Conservation (phyloP, 768 basidiomycete species). For the Astraeus odoratus region DNA sequence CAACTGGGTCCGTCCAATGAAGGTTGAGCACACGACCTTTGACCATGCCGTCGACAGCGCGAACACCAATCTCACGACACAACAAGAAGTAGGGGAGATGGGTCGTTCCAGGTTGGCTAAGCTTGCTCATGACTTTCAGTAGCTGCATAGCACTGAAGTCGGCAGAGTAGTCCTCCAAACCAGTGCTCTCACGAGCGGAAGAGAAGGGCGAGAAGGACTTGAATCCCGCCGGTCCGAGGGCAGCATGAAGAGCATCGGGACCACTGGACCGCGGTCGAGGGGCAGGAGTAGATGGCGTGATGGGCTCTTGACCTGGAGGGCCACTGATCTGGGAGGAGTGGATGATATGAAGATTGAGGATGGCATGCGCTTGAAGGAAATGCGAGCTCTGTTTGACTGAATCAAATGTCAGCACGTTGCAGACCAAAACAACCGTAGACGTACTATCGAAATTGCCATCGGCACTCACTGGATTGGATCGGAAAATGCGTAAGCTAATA, state of each 20-base stretch:
- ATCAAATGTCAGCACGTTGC: constrained; percentile 4
- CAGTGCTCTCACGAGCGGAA: constrained; percentile 11
- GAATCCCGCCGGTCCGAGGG: constrained; percentile 55
- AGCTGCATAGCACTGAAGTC: constrained; percentile 78
- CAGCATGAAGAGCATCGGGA: constrained; percentile 49
- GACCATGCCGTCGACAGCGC: constrained; percentile 81
- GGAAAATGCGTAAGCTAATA: constrained; percentile 2
- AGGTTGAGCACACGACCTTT: constrained; percentile 68
- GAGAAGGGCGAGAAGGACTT: constrained; percentile 40
- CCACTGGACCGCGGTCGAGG: constrained; percentile 29
- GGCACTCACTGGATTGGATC: constrained; percentile 51
- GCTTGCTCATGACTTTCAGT: constrained; percentile 73
- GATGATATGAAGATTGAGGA: constrained; percentile 82
- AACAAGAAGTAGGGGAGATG: constrained; percentile 76
- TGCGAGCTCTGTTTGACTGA: constrained; percentile 74
- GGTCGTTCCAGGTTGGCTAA: constrained; percentile 55
- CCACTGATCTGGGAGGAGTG: constrained; percentile 63
- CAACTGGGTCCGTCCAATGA: constrained; percentile 69
- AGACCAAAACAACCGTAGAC: constrained; percentile 18
- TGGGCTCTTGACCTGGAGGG: constrained; percentile 26
- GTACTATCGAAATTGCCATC: constrained; percentile 66
- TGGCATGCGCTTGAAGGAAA: constrained; percentile 78
- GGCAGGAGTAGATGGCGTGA: constrained; percentile 25
- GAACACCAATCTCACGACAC: constrained; percentile 77
- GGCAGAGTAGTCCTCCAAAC: constrained; percentile 42